Evolutionary conservation across 1,139 yeast genomes (phyloP), one percentile per base, ranked within the genome.

Genomic region (Saccharomyces hybrid): DNA sequence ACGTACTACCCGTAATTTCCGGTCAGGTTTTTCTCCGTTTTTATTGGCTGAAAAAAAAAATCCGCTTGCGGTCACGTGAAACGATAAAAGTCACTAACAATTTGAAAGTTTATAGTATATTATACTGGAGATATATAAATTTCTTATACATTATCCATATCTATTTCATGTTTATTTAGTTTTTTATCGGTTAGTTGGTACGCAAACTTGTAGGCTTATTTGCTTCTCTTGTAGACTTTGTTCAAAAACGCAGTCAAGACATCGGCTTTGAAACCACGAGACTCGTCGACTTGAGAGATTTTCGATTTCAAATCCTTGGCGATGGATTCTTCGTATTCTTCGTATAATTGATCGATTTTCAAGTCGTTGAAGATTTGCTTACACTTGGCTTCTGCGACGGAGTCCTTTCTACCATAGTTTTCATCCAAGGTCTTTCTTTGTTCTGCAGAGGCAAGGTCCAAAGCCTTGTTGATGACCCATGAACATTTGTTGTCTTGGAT

Each of bases 401-500:
- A 75, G 67, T 87, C 83, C 75, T 90, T 91, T 67, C 81, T 78
- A 63, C 99, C 99, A 71, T 95, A 95, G 77, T 93, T 88, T 50
- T 79, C 83, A 68, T 93, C 98, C 62, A 95, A 80, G 9, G 86
- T 60, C 65, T 78, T 72, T 72, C 98, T 86, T 76, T 95, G 98
- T 62, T 84, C 95, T 51, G 89, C 81, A 34, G 82, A 78, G 53
- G 83, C 95, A 63, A 84, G 77, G 70, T 86, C 80, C 65, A 95
- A 80, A 8, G 99, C 99, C 67, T 89, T 88, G 78, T 93, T 93
- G 66, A 95, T 81, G 57, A 95, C 85, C 99, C 99, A 95, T 50
- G 97, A 88, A 74, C 99, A 95, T 75, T 95, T 95, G 81, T 95
- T 95, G 74, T 95, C 99, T 76, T 88, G 88, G 69, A 95, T 95